Conservation (phyloP, 2,329 filamentous ascomycete genomes). For the Coleophoma eucalyptorum region DNA sequence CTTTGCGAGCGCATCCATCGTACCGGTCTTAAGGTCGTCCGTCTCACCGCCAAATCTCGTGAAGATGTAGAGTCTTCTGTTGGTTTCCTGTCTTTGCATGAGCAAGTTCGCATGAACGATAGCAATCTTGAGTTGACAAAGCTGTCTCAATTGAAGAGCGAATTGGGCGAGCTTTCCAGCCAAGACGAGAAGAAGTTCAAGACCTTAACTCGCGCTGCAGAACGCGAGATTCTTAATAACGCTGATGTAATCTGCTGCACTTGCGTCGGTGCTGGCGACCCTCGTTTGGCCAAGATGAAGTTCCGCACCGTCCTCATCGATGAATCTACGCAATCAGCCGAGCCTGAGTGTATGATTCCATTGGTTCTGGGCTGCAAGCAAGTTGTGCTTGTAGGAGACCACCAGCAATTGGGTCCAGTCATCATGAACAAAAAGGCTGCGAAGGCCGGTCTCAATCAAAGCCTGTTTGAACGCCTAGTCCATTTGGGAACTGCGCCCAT, state of each 20-base stretch:
- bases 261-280: slow-evolving; percentile 94
- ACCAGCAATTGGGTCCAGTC: slow-evolving; percentile 95
- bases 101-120: slow-evolving; percentile 97
- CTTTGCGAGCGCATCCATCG: slow-evolving; percentile 94
- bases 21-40: slow-evolving; percentile 93
- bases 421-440: slow-evolving; percentile 99
- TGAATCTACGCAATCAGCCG: slow-evolving; percentile 95
- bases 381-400: slow-evolving; percentile 96
- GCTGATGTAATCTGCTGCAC: slow-evolving; percentile 99
- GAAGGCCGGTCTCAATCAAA: slow-evolving; percentile 95
- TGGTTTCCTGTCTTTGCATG: slow-evolving; percentile 89
- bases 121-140: slow-evolving; percentile 92
- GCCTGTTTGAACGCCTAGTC: slow-evolving; percentile 94
- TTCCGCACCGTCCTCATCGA: slow-evolving; percentile 98
- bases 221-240: slow-evolving; percentile 90
- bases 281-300: slow-evolving; percentile 92
- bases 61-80: slow-evolving; percentile 99
- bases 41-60: slow-evolving; percentile 96
- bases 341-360: slow-evolving; percentile 98
- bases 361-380: slow-evolving; percentile 97
- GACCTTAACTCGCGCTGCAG: slow-evolving; percentile 86
- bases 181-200: slow-evolving; percentile 99
- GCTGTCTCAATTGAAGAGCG: slow-evolving; percentile 86
- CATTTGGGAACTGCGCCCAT: slow-evolving; percentile 89
- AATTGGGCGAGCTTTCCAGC: slow-evolving; percentile 86